phyloP scores from a whole-genome alignment of 352 stramenopile species.

The Phytophthora sojae region DNA sequence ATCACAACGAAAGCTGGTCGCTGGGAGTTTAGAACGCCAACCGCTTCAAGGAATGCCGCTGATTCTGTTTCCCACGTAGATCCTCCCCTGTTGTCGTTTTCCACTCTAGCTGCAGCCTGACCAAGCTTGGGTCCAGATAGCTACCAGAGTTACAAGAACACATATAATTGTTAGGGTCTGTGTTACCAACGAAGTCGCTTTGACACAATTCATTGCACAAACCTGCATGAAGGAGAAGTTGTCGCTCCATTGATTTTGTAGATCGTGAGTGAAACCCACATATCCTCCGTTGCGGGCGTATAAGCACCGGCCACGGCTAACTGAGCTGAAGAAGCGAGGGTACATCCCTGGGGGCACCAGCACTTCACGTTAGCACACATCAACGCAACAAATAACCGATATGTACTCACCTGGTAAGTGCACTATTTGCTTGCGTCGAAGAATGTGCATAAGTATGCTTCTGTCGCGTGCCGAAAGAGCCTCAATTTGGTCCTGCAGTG shows the following conservation, averaged over 20 bases:
- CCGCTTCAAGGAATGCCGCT: slow-evolving; percentile 50
- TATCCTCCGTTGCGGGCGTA: slow-evolving; percentile 67
- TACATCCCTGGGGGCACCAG: slow-evolving; percentile 58
- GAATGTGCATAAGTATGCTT: slow-evolving; percentile 78
- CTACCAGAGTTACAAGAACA: slow-evolving; percentile 30
- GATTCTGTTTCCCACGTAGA: slow-evolving; percentile 58
- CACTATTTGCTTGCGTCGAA: slow-evolving; percentile 77
- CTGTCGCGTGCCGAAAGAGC: slow-evolving; percentile 40
- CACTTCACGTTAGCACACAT: slow-evolving; percentile 11
- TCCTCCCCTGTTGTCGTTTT: slow-evolving; percentile 50
- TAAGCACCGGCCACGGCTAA: slow-evolving; percentile 57
- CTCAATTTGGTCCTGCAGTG: slow-evolving; percentile 50
- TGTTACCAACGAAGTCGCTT: neutral
- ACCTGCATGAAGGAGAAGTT: slow-evolving; percentile 78
- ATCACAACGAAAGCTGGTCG: slow-evolving; percentile 73
- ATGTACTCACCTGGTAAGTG: slow-evolving; percentile 57
- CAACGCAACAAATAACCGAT: neutral
- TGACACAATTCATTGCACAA: slow-evolving; percentile 5
- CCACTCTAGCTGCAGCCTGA: slow-evolving; percentile 32
- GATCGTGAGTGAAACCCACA: slow-evolving; percentile 65
- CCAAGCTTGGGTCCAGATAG: slow-evolving; percentile 62
- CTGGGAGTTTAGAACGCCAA: slow-evolving; percentile 57
- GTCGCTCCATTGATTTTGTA: slow-evolving; percentile 83
- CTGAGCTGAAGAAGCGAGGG: slow-evolving; percentile 69
- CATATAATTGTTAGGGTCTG: neutral